Evolutionary conservation across 2,329 filamentous ascomycete genomes (phyloP).

Genomic region (Cytospora paraplurivora): DNA sequence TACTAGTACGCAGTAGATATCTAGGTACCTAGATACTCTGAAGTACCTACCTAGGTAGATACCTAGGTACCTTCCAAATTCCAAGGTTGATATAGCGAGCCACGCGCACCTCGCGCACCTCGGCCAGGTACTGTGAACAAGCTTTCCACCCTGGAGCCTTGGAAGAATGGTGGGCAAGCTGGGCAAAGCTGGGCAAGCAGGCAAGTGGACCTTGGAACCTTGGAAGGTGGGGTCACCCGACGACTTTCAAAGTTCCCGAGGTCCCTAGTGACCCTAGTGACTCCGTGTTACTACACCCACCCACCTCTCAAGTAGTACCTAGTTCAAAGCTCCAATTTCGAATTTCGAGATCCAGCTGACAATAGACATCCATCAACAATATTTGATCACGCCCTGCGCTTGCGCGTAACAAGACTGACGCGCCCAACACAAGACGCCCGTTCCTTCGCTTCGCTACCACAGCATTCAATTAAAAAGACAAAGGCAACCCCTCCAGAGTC

Average conservation of each 20-base stretch:
- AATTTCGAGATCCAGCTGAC: neutral
- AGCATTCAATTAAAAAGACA: too few species aligned
- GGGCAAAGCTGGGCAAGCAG: too few species aligned
- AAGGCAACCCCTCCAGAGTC: neutral
- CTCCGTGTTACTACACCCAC: too few species aligned
- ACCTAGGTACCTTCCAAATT: too few species aligned
- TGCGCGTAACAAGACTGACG: too few species aligned
- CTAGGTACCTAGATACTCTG: neutral
- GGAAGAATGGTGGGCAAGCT: slow-evolving; percentile 4
- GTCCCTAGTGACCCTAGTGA: too few species aligned
- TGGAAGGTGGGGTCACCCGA: slow-evolving; percentile 21
- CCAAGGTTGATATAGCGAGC: neutral
- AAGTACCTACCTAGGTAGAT: too few species aligned
- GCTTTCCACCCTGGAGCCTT: too few species aligned
- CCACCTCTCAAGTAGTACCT: too few species aligned
- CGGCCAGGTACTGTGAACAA: too few species aligned
- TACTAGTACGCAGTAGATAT: neutral
- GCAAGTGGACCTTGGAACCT: too few species aligned
- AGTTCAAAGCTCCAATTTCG: slow-evolving; percentile 3
- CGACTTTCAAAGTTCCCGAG: neutral
- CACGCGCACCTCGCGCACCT: slow-evolving; percentile 22
- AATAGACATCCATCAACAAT: neutral
- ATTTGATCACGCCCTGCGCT: neutral
- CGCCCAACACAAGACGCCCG: neutral
- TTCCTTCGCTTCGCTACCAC: neutral